Base-by-base conservation (phyloP, 257 asterid species). In the Knoxia roxburghii region DNA sequence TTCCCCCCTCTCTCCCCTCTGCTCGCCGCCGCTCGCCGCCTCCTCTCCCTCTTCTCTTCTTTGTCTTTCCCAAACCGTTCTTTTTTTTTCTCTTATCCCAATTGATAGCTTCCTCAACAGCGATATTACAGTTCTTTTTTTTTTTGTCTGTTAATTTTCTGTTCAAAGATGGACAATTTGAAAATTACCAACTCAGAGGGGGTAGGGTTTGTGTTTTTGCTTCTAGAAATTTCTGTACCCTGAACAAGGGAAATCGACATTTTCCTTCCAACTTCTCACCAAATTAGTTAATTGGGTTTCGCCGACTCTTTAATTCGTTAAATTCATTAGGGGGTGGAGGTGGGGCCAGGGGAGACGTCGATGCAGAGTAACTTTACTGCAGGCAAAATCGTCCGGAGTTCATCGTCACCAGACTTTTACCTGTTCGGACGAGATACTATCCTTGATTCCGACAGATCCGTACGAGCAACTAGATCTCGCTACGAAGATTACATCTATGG, bases 401-500 rank as follows among this genome's bases (percentile, higher is more conserved):
- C 41, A 2, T 46, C 33, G 29, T 80, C 77, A 0, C 86, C 87
- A 65, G 93, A 95, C 72, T 87, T 89, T 74, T 66, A 85, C 72
- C 71, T 95, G 10, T 81, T n/a, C 99, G 60, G 90, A 86, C 73
- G 89, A 89, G 72, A 78, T 94, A 23, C 68, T 94, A 21, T 77
- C 98, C 20, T 91, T 90, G 30, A 86, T 95, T 29, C 99, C 99
- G 26, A 81, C 91, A 9, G 98, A 94, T 76, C 99, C 98, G 30
- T 95, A 91, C 77, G 99, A 95, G 27, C 99, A 95, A 74, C 79
- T 95, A 79, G 99, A 95, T 89, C 95, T 95, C 76, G 99, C 99
- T 50, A 96, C 98, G 70, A 95, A 91, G 84, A 85, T 95, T 68
- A 91, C 99, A 7, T 95, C 98, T 76, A 80, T 95, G 90, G 98